These are phyloP conservation scores for Globisporangium barbulae DNA, from an alignment of 352 stramenopile species.

Conservation along the genomic window DNA sequence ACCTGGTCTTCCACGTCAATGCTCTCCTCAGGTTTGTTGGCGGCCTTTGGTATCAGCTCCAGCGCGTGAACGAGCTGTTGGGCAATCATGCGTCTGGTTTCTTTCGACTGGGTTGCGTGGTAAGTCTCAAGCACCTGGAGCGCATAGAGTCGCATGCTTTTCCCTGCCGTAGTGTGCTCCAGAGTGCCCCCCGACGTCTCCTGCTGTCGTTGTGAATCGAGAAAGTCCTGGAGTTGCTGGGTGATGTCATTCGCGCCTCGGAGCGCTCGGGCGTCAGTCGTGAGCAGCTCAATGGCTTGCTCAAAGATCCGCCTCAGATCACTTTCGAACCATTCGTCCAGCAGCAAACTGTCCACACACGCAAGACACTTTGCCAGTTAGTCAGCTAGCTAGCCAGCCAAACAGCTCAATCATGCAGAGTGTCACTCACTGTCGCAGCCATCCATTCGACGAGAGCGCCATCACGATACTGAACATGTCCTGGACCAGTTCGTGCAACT, in stretches of 20 bases:
- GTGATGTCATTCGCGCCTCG: conserved; percentile 19
- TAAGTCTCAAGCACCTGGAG: conserved; percentile 9
- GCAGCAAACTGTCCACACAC: conserved; percentile 18
- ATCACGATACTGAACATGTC: conserved; percentile 5
- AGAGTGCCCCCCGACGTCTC: neutral
- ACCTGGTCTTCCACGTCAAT: conserved; percentile 7
- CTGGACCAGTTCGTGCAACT: conserved; percentile 14
- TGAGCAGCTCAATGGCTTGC: conserved; percentile 16
- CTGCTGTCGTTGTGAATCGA: neutral
- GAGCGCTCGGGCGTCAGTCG: conserved; percentile 17
- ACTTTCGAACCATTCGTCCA: conserved; percentile 22
- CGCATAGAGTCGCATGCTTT: neutral
- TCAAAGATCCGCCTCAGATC: conserved; percentile 18
- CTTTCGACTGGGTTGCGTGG: neutral
- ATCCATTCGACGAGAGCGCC: conserved; percentile 8
- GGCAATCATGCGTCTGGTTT: conserved; percentile 3
- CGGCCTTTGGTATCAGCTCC: conserved; percentile 2
- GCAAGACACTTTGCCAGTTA: neutral
- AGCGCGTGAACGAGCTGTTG: conserved; percentile 9
- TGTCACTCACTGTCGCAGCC: conserved; percentile 15
- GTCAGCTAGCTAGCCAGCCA: neutral
- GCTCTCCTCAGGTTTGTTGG: neutral
- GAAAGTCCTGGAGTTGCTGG: conserved; percentile 11
- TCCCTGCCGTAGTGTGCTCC: neutral
- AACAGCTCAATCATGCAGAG: neutral